Evolutionary conservation across 345 rosid genomes (phyloP).

Genomic region (Bruguiera parviflora): DNA sequence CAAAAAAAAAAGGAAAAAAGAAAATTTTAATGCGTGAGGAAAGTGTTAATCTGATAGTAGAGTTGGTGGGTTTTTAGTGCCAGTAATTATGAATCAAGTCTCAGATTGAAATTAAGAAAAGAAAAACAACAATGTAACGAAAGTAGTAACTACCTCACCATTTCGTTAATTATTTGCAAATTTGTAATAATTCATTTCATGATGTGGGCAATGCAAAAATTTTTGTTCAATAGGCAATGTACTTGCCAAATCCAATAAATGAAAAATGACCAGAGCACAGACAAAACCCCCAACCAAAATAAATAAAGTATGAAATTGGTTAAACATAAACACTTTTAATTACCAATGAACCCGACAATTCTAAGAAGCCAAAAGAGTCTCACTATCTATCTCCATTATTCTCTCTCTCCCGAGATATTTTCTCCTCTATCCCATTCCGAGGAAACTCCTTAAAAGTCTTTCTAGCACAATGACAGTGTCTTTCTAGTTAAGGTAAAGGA

Average conservation of each 20-base stretch:
- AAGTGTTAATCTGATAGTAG: too few relatives aligned
- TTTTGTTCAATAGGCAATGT: background rate
- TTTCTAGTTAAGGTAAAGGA: slow-evolving; percentile 3
- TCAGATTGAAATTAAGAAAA: too few relatives aligned
- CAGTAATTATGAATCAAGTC: too few relatives aligned
- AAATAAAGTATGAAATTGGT: slow-evolving; percentile 1
- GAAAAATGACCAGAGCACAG: background rate
- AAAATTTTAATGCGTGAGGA: too few relatives aligned
- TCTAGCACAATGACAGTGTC: slow-evolving; percentile 4
- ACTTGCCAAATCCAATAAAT: background rate
- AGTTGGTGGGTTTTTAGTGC: too few relatives aligned
- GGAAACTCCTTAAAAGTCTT: slow-evolving; percentile 6
- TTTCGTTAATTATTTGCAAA: too few relatives aligned
- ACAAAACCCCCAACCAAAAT: background rate
- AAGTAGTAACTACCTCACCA: too few relatives aligned
- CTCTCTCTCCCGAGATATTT: background rate
- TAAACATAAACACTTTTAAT: slow-evolving; percentile 6
- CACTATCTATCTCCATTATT: background rate
- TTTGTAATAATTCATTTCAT: too few relatives aligned
- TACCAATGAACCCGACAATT: background rate
- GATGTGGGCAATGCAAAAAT: too few relatives aligned
- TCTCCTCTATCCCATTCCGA: background rate
- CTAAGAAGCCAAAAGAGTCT: background rate
- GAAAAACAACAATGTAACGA: too few relatives aligned
- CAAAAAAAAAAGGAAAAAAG: too few relatives aligned